A percentile compares a stretch with the other conserved stretches of the same genome.
Conservation (phyloP, 1,284 basidiomycete genomes). For the Ceratobasidium sp. region DNA sequence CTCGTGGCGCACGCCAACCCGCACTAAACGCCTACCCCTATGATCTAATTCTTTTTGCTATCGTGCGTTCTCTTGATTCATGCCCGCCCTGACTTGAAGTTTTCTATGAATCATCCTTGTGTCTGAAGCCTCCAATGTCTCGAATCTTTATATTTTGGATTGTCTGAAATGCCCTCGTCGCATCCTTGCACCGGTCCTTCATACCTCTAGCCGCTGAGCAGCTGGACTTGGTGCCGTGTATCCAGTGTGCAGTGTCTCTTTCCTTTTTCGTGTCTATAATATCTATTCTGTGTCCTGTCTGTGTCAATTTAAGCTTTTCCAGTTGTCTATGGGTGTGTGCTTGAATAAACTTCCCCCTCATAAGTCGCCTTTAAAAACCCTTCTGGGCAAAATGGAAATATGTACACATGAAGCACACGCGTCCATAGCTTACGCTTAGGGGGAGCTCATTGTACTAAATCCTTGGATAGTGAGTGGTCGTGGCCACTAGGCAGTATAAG, state of each 20-base stretch:
- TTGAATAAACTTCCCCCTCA: no score
- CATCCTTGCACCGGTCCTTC: slow-evolving; percentile 10
- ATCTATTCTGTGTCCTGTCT: slow-evolving; percentile 37
- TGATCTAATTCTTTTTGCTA: slow-evolving; percentile 14
- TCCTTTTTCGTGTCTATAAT: slow-evolving; percentile 31
- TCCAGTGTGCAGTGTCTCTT: slow-evolving; percentile 16
- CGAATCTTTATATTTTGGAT: background rate
- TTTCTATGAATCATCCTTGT: slow-evolving; percentile 10
- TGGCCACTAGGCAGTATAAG: no score
- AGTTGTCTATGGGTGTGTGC: no score
- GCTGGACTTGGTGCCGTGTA: slow-evolving; percentile 28
- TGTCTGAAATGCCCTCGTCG: slow-evolving; percentile 2
- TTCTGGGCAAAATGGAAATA: no score
- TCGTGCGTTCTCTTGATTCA: slow-evolving; percentile 12
- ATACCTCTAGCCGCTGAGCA: slow-evolving; percentile 23
- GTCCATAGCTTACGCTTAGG: no score
- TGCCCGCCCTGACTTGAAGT: background rate
- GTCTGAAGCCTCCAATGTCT: background rate
- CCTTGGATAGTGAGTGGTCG: no score
- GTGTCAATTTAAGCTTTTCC: slow-evolving; percentile 54
- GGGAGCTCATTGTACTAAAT: no score
- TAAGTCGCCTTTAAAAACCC: no score
- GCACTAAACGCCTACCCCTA: background rate
- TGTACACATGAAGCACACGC: no score
- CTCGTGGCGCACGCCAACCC: slow-evolving; percentile 58